phyloP scores from a whole-genome alignment of 257 asterid genomes.

The Solanum arcanum region DNA sequence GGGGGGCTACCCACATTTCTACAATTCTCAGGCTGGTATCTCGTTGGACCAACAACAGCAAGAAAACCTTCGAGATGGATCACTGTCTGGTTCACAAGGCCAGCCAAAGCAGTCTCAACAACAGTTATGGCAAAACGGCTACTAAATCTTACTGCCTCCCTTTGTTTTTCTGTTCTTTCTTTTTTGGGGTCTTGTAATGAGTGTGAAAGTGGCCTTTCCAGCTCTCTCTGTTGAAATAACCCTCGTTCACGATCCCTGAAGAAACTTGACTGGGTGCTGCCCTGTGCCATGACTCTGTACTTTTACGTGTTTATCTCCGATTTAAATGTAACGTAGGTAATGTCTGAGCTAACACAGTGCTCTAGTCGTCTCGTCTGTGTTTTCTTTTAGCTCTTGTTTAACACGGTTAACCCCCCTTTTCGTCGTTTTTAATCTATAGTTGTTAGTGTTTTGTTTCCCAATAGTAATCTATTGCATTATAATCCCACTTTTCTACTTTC shows the following conservation, averaged over 20 bases:
- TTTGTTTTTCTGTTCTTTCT: neutral
- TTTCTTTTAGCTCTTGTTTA: neutral
- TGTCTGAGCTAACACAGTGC: conserved; percentile 31
- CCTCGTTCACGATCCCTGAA: conserved; percentile 7
- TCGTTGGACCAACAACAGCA: conserved; percentile 57
- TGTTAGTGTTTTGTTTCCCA: neutral
- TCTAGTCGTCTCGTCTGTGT: conserved; percentile 8
- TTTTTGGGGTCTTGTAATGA: conserved; percentile 40
- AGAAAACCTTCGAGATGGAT: conserved; percentile 52
- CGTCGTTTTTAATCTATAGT: neutral
- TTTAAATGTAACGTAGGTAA: conserved; percentile 38
- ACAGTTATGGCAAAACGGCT: conserved; percentile 66
- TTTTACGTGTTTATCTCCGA: conserved; percentile 23
- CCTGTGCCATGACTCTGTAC: conserved; percentile 35
- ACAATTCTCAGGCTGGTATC: conserved; percentile 59
- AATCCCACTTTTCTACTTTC: neutral
- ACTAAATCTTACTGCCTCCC: conserved; percentile 35
- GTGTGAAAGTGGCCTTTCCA: conserved; percentile 44
- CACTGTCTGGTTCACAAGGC: conserved; percentile 42
- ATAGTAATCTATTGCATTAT: neutral
- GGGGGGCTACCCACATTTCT: conserved; percentile 53
- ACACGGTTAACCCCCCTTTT: neutral
- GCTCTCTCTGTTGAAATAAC: conserved; percentile 10
- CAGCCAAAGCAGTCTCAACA: conserved; percentile 72
- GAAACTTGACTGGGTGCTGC: conserved; percentile 33